A percentile compares a stretch with the other conserved stretches of the same genome.
phyloP scores from a whole-genome alignment of 805 yeast genomes.

The Wickerhamomyces pijperi region DNA sequence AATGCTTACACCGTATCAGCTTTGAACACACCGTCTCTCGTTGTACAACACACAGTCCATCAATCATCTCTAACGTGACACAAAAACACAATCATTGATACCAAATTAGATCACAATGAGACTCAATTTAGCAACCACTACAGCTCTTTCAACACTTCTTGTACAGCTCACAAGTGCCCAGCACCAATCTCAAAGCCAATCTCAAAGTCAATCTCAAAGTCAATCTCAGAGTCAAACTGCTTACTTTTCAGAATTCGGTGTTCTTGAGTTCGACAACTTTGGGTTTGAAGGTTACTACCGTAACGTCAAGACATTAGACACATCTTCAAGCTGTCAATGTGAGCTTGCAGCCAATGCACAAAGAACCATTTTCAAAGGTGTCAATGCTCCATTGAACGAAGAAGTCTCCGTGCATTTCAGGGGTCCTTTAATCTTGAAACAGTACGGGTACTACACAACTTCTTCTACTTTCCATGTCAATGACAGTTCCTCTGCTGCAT shows the following conservation, averaged over 20 bases:
- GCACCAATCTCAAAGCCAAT: too few species aligned
- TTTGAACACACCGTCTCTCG: too few species aligned
- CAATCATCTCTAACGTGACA: too few species aligned
- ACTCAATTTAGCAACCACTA: too few species aligned
- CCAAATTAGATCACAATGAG: too few species aligned
- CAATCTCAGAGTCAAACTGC: too few species aligned
- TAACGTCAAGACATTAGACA: conserved; percentile 32
- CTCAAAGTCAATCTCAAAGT: too few species aligned
- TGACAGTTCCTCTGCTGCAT: conserved; percentile 11
- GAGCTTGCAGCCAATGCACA: conserved; percentile 29
- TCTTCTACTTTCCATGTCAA: conserved; percentile 28
- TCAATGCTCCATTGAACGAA: conserved; percentile 54
- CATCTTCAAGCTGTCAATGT: conserved; percentile 33
- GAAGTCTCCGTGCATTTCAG: conserved; percentile 70
- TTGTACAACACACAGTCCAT: too few species aligned
- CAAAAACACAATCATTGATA: too few species aligned
- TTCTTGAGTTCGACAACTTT: conserved; percentile 38
- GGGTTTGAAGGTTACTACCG: conserved; percentile 45
- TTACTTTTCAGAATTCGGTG: conserved; percentile 20
- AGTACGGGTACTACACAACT: conserved; percentile 49
- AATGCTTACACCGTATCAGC: too few species aligned
- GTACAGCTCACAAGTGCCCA: too few species aligned
- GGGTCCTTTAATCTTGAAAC: conserved; percentile 54
- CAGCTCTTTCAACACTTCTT: too few species aligned
- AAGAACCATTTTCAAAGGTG: conserved; percentile 38